These are phyloP conservation scores for Rhizophagus prolifer DNA, from an alignment of 192 early-diverging fungal genomes.

Conservation along the genomic window DNA sequence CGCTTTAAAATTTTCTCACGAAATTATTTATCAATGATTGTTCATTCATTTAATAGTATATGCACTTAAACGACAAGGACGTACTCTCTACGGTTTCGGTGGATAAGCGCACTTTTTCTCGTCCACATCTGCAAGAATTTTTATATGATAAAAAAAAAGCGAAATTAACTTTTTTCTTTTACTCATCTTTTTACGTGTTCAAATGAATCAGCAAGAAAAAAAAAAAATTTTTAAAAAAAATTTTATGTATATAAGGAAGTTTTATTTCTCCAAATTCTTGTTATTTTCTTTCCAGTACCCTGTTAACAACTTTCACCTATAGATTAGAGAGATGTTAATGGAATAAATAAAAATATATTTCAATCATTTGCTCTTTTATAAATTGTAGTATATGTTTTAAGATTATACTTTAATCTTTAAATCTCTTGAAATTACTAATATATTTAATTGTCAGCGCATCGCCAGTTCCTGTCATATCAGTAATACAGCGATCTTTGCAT, in stretches of 20 bases:
- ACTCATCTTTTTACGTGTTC: not conserved
- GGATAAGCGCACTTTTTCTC: slow-evolving; percentile 37
- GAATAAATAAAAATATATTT: not conserved
- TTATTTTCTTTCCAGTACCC: not conserved
- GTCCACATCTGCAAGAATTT: not conserved
- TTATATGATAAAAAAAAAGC: not conserved
- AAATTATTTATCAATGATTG: not conserved
- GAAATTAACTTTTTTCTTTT: not conserved
- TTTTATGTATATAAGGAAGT: not conserved
- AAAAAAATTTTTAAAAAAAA: not conserved
- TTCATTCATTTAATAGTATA: slow-evolving; percentile 62
- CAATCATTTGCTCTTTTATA: not conserved
- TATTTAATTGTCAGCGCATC: too few species aligned
- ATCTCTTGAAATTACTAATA: too few species aligned
- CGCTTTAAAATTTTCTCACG: not conserved
- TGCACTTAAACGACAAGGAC: slow-evolving; percentile 96
- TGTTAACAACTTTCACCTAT: not conserved
- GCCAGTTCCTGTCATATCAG: too few species aligned
- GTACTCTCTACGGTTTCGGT: slow-evolving; percentile 83
- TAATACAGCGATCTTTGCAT: too few species aligned
- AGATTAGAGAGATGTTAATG: not conserved
- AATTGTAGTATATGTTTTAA: too few species aligned
- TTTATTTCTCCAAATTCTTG: not conserved
- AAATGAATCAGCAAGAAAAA: not conserved
- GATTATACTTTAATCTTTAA: too few species aligned